A percentile compares a stretch with the other conserved stretches of the same genome.
Evolutionary conservation across 805 yeast species (phyloP).

Genomic region (Ogataea haglerorum): DNA sequence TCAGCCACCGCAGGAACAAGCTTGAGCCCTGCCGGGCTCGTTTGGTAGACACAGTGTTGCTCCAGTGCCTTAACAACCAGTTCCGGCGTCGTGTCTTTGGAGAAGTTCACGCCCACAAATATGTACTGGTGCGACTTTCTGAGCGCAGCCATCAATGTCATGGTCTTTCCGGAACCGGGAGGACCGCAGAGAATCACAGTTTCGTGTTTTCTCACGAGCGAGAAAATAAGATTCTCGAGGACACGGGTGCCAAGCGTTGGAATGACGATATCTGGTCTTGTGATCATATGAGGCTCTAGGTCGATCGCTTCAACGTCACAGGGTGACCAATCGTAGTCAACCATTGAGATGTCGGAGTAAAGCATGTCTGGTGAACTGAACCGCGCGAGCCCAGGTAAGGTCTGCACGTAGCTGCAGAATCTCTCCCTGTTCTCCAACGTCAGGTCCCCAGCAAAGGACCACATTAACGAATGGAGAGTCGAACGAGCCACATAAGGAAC

Average conservation of each 20-base stretch:
- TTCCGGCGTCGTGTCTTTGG: constrained; percentile 70
- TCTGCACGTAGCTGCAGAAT: constrained; percentile 34
- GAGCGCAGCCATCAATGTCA: constrained; percentile 74
- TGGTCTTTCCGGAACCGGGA: constrained; percentile 96
- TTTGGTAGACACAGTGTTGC: constrained; percentile 63
- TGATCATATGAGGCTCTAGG: constrained; percentile 57
- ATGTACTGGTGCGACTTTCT: constrained; percentile 55
- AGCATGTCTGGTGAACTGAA: constrained; percentile 25
- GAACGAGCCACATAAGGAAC: constrained; percentile 33
- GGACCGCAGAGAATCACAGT: constrained; percentile 87
- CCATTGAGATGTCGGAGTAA: constrained; percentile 43
- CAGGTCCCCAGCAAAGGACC: constrained; percentile 69
- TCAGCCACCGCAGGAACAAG: constrained; percentile 61
- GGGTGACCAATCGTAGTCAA: constrained; percentile 45
- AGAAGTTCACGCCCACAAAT: constrained; percentile 71
- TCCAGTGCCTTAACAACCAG: constrained; percentile 62
- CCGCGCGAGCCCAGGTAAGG: constrained; percentile 19
- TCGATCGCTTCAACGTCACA: constrained; percentile 43
- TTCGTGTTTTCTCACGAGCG: constrained; percentile 51
- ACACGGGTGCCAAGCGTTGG: constrained; percentile 76
- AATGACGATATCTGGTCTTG: constrained; percentile 60
- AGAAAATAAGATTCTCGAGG: constrained; percentile 59
- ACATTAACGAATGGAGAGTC: constrained; percentile 40
- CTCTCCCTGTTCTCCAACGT: constrained; percentile 34
- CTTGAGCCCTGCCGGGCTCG: constrained; percentile 46